A percentile compares a stretch with the other conserved stretches of the same genome.
These are phyloP conservation scores for Perilla frutescens DNA, from an alignment of 257 asterid genomes.

Conservation along the genomic window DNA sequence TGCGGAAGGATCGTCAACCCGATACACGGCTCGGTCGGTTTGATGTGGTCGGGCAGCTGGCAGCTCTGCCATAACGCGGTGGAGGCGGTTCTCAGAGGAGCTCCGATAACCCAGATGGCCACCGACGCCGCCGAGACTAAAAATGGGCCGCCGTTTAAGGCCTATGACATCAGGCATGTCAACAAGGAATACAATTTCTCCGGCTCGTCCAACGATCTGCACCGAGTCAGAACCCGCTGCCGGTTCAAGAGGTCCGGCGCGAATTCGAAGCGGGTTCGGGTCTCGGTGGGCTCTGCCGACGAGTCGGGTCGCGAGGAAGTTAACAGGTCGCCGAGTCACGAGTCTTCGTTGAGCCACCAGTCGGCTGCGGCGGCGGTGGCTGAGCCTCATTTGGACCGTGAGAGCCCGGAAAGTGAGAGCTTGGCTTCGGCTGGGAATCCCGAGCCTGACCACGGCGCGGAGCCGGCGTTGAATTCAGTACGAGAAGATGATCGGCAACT, in stretches of 20 bases:
- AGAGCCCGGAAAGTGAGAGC: constrained; percentile 35
- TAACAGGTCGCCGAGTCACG: constrained; percentile 66
- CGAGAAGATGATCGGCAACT: background rate
- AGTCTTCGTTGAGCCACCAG: constrained; percentile 78
- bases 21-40: constrained; percentile 77
- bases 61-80: constrained; percentile 80
- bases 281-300: constrained; percentile 27
- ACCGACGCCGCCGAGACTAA: constrained; percentile 55
- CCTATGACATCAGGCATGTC: constrained; percentile 67
- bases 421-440: constrained; percentile 41
- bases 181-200: constrained; percentile 43
- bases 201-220: constrained; percentile 45
- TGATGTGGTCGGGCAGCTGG: constrained; percentile 87
- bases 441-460: constrained; percentile 30
- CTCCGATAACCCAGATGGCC: constrained; percentile 58
- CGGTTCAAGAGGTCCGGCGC: constrained; percentile 54
- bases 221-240: constrained; percentile 56
- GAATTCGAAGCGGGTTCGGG: constrained; percentile 38
- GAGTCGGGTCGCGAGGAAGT: constrained; percentile 36
- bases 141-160: constrained; percentile 70
- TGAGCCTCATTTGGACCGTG: constrained; percentile 10
- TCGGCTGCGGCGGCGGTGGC: constrained; percentile 43
- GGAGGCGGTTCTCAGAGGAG: constrained; percentile 73
- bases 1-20: constrained; percentile 91
- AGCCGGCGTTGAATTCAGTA: constrained; percentile 29